Evolutionary conservation across 139 green algal species (phyloP), one percentile per base, ranked within the genome.

Genomic region (Chlamydomonas sp.): DNA sequence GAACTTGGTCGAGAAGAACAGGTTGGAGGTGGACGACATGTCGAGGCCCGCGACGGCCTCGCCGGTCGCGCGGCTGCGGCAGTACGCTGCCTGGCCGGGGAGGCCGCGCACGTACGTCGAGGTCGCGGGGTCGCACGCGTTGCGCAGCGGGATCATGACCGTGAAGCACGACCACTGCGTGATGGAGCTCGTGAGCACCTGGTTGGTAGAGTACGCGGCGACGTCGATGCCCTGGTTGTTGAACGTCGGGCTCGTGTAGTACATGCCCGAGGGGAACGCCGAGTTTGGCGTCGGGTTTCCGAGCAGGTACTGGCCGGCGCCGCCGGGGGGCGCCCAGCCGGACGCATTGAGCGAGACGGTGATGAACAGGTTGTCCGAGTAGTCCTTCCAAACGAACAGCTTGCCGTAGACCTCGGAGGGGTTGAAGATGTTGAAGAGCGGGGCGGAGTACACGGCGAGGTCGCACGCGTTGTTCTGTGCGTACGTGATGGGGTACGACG

Each of bases 341-440:
- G 31, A 48, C 36, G 62, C 62, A 69, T 69, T 57, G 20, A 69
- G 30, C 4, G 62, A 69, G 8, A 57, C 62, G 35, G 62, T 69
- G 36, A 57, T 39, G 35, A 58, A 69, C 34, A 69, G 37, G 10
- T 22, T 57, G 37, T 69, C 62, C 31, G 62, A 28, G 62, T 69
- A 69, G 62, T 69, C 62, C 62, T 69, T 69, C 36, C 35, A 69
- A 22, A 30, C 37, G 33, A 58, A 57, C 31, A 69, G 5, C 35
- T 57, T 57, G 30, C 62, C 62, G 37, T 69, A 69, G 5, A 33
- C 37, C 33, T 31, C 20, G 34, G 10, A 13, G 13, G 36, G 4
- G n/a, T 33, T 39, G 34, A 3, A 24, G 5, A 22, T 22, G 33
- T 69, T 37, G 13, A 69, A 20, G 20, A 69, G 62, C 6, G 8